Evolutionary conservation across 352 stramenopile species (phyloP).

Genomic region (Globisporangium nagaii): DNA sequence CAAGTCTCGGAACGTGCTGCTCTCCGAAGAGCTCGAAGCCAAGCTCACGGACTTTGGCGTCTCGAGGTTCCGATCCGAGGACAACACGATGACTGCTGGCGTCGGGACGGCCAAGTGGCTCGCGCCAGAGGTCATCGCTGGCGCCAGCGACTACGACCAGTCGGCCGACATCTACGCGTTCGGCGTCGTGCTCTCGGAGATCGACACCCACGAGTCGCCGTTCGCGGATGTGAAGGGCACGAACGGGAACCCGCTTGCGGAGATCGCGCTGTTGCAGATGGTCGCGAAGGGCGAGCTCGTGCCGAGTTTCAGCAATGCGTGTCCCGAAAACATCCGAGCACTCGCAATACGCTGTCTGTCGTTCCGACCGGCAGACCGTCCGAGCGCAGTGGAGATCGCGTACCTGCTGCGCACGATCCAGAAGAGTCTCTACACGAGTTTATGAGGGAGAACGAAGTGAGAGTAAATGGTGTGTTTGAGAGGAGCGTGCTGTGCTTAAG

Average conservation of each 20-base stretch:
- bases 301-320: conserved; percentile 29
- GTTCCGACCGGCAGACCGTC: conserved; percentile 21
- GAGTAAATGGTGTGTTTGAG: too few relatives aligned
- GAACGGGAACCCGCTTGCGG: conserved; percentile 23
- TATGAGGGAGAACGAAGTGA: background rate
- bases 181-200: conserved; percentile 51
- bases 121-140: conserved; percentile 45
- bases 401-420: conserved; percentile 39
- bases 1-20: conserved; percentile 52
- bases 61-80: conserved; percentile 26
- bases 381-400: conserved; percentile 37
- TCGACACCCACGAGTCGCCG: conserved; percentile 51
- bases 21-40: conserved; percentile 21
- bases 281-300: conserved; percentile 34
- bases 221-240: conserved; percentile 28
- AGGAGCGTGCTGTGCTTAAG: too few relatives aligned
- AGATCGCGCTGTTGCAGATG: conserved; percentile 43
- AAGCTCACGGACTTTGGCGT: conserved; percentile 53
- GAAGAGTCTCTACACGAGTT: background rate
- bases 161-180: conserved; percentile 45
- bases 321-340: conserved; percentile 26
- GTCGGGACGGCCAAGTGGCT: conserved; percentile 51
- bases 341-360: conserved; percentile 38
- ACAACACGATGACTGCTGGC: conserved; percentile 46
- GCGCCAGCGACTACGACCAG: conserved; percentile 39